phyloP scores from a whole-genome alignment of 257 asterid species.

The Solanum virginianum region DNA sequence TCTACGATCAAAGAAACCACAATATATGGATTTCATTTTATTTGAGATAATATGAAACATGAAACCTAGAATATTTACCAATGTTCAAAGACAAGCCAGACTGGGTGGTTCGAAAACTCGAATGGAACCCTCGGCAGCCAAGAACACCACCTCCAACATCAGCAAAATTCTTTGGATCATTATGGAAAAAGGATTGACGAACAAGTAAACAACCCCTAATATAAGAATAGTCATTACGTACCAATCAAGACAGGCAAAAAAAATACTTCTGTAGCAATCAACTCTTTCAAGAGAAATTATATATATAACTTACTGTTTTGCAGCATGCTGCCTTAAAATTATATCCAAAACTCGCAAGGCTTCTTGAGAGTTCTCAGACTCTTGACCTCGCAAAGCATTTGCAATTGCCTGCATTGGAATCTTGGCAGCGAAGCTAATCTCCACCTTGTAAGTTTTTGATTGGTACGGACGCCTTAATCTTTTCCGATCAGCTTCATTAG shows the following conservation, averaged over 20 bases:
- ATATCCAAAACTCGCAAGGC: constrained; percentile 82
- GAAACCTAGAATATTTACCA: constrained; percentile 25
- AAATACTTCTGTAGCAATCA: background rate
- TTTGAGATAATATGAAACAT: background rate
- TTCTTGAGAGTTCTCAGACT: constrained; percentile 73
- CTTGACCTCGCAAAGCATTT: constrained; percentile 79
- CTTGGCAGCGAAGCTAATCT: constrained; percentile 72
- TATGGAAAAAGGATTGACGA: constrained; percentile 75
- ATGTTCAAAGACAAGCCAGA: constrained; percentile 80
- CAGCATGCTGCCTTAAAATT: constrained; percentile 93
- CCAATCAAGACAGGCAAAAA: background rate
- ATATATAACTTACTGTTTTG: constrained; percentile 66
- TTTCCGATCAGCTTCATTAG: constrained; percentile 49
- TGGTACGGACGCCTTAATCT: constrained; percentile 58
- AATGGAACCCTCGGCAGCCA: constrained; percentile 86
- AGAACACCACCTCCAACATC: constrained; percentile 91
- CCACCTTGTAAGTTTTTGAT: constrained; percentile 74
- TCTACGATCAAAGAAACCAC: constrained; percentile 23
- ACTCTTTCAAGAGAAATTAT: background rate
- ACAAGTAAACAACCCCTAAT: constrained; percentile 81
- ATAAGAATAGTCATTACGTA: background rate
- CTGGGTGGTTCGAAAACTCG: constrained; percentile 80
- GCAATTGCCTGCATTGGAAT: constrained; percentile 84
- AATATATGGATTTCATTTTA: background rate
- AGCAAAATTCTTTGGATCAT: constrained; percentile 52